Conservation (phyloP, 2,329 filamentous ascomycete genomes). For the Hawksworthiomyces lignivorus region DNA sequence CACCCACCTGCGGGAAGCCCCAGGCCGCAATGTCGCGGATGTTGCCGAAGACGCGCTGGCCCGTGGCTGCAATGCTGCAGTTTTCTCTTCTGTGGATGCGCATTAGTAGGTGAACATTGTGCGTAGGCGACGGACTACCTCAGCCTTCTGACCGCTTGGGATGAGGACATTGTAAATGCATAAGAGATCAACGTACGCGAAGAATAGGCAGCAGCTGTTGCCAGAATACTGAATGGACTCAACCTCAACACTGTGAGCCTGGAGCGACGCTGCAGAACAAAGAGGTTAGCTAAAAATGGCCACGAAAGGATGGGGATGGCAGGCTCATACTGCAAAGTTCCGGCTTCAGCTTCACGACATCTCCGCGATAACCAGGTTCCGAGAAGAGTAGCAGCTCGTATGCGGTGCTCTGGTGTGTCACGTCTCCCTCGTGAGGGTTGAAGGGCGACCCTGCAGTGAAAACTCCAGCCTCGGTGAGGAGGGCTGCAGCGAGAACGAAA, state of each 20-base stretch:
- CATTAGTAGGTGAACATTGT: background rate
- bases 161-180: background rate
- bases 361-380: background rate
- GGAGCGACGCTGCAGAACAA: background rate
- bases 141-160: too few species aligned
- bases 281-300: background rate
- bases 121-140: background rate
- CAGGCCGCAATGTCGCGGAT: constrained; percentile 1
- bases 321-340: constrained; percentile 1
- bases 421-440: background rate
- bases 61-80: background rate
- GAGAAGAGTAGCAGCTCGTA: constrained; percentile 4
- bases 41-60: constrained; percentile 10
- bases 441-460: background rate
- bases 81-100: background rate
- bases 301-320: background rate
- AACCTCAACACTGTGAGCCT: background rate
- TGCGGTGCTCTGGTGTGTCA: background rate
- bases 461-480: too few species aligned
- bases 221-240: constrained; percentile 4
- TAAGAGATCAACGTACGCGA: constrained; percentile 1
- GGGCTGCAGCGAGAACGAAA: too few species aligned
- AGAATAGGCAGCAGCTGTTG: constrained; percentile 10
- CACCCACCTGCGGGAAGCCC: constrained; percentile 5
- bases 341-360: background rate